Conservation (phyloP, 1,284 basidiomycete genomes). For the Moesziomyces globuligerus region DNA sequence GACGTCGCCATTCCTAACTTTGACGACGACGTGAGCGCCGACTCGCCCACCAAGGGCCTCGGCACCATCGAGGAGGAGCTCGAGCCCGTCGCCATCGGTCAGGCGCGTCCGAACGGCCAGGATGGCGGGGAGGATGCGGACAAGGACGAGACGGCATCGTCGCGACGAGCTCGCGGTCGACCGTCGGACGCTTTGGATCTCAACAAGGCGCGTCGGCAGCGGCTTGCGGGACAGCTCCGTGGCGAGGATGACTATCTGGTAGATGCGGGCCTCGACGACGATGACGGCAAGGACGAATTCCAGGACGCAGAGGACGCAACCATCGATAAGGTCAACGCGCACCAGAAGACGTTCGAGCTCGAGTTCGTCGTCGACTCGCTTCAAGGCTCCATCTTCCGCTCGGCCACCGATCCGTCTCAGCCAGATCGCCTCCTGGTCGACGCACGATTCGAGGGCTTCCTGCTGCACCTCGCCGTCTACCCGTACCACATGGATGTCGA, state of each 20-base stretch:
- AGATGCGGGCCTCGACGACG: slow-evolving; percentile 52
- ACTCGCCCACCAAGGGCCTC: slow-evolving; percentile 25
- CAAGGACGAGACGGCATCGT: slow-evolving; percentile 7
- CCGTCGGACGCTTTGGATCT: slow-evolving; percentile 50
- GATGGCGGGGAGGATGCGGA: slow-evolving; percentile 16
- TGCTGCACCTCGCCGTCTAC: slow-evolving; percentile 56
- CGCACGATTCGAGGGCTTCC: slow-evolving; percentile 82
- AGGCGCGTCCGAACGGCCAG: slow-evolving; percentile 5
- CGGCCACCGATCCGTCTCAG: slow-evolving; percentile 71
- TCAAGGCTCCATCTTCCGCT: slow-evolving; percentile 83
- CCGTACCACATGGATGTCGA: slow-evolving; percentile 82
- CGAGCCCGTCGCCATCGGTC: slow-evolving; percentile 27
- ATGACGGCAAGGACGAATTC: slow-evolving; percentile 57
- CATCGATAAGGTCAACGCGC: slow-evolving; percentile 69
- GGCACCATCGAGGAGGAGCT: slow-evolving; percentile 45
- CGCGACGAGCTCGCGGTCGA: slow-evolving; percentile 24
- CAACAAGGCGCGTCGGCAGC: slow-evolving; percentile 51
- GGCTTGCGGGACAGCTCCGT: slow-evolving; percentile 57
- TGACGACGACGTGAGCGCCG: slow-evolving; percentile 70
- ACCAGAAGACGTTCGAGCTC: slow-evolving; percentile 88
- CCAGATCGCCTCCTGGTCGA: slow-evolving; percentile 81
- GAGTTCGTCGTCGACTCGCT: slow-evolving; percentile 88
- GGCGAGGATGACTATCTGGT: slow-evolving; percentile 58
- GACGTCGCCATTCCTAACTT: slow-evolving; percentile 91
- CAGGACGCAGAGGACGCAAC: slow-evolving; percentile 61